Base-by-base conservation (phyloP, 2,329 filamentous ascomycete species). In the Arachnopeziza araneosa region DNA sequence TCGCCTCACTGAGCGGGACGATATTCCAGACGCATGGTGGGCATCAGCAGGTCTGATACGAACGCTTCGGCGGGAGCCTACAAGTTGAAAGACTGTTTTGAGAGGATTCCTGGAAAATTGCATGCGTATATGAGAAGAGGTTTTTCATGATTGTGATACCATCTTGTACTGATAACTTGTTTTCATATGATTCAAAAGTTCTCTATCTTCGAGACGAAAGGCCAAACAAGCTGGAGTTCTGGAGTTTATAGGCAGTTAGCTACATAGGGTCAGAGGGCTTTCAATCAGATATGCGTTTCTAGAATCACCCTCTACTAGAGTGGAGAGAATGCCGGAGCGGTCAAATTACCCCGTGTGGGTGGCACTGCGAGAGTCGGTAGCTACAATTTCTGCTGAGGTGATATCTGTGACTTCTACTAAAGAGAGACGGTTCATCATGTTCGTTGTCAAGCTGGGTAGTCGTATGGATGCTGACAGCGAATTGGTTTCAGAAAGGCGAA, bases 21-120 rank as follows among this genome's bases (percentile, higher is more conserved):
- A 93, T 67, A 88, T 95, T 57, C 88, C 90, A 0, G 90, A 95
- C 63, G 86, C 91, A 64, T 93, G 88, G 85, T 96, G 91, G 91
- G 83, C 84, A 60, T 82, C 84, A 68, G 86, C 81, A 60, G 88
- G 88, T 50, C 79, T 90, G 64, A 86, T 80, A 68, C 82, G 86
- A 64, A 86, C 36, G 17, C 74, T 84, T 58, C 74, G 76, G 21
- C 76, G 73, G 44, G 77, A 78, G 57, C 74, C 74, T 24, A 51
- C 61, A 24, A 60, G 36, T 57, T 67, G 60, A 67, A 26, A 32
- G 5, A 44, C 6, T 8, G 17, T 3, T 19, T 19, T 44, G 36
- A 21, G 21, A 3, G 4, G 8, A 12, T 26, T 54, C 24, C 26
- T 14, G 36, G 52, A 24, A n/a, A 24, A 50, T 49, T 55, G 26